phyloP scores from a whole-genome alignment of 345 rosid genomes.

The Brassica carinata region DNA sequence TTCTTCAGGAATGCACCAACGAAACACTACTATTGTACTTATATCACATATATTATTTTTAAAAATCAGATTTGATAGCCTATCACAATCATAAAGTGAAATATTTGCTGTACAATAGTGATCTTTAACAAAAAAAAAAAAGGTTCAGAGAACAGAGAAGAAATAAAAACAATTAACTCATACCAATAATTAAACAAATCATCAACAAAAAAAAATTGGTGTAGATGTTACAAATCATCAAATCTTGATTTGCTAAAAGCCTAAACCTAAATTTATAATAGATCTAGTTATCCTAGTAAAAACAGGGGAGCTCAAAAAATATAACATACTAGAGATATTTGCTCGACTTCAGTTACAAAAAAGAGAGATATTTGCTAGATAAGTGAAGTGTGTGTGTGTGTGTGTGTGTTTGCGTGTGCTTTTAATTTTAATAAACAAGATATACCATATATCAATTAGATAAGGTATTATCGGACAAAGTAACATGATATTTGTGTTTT shows the following conservation, averaged over 20 bases:
- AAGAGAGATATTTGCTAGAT: not conserved
- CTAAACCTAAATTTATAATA: not conserved
- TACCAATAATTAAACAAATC: not conserved
- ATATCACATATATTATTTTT: not conserved
- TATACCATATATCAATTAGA: not conserved
- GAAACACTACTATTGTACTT: not conserved
- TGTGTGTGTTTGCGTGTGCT: not conserved
- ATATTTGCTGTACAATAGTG: not conserved
- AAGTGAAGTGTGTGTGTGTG: not conserved
- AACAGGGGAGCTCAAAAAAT: not conserved
- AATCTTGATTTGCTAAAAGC: not conserved
- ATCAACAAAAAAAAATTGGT: not conserved
- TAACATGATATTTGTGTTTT: too few species aligned
- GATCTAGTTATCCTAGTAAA: not conserved
- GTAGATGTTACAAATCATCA: not conserved
- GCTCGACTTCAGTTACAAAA: not conserved
- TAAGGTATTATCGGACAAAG: too few species aligned
- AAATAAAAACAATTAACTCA: not conserved
- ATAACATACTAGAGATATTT: not conserved
- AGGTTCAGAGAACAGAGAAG: not conserved
- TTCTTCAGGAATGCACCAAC: slow-evolving; percentile 16
- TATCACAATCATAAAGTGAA: not conserved
- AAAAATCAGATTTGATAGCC: slow-evolving; percentile 7
- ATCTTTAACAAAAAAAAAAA: not conserved
- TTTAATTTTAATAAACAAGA: not conserved